phyloP scores from a whole-genome alignment of 257 asterid species.

The Penstemon davidsonii region DNA sequence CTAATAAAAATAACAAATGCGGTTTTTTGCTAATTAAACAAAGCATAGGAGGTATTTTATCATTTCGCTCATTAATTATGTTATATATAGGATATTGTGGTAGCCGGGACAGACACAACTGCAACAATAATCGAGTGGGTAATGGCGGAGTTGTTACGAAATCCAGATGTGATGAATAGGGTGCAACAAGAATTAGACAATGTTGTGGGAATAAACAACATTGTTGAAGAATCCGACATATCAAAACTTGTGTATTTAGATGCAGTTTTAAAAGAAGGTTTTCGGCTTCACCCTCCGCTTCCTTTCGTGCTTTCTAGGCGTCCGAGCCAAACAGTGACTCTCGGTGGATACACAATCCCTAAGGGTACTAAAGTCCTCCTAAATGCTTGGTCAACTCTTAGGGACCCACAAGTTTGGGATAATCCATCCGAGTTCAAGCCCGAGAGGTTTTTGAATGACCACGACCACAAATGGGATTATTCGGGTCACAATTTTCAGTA shows the following conservation, averaged over 20 bases:
- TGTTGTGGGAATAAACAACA: constrained; percentile 4
- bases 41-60: too few species aligned
- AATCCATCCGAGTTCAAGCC: constrained; percentile 1
- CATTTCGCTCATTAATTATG: background rate
- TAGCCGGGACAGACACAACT: constrained; percentile 10
- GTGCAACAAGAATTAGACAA: background rate
- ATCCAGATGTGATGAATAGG: background rate
- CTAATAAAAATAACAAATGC: too few species aligned
- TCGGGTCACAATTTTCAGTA: background rate
- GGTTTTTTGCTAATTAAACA: too few species aligned
- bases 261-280: background rate
- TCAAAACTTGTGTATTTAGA: background rate
- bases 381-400: background rate
- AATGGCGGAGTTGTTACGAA: background rate
- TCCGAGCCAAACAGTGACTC: background rate
- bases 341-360: constrained; percentile 9
- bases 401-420: constrained; percentile 2
- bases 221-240: background rate
- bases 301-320: background rate
- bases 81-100: background rate
- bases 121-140: constrained; percentile 9
- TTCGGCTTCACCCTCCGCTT: constrained; percentile 7
- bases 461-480: background rate
- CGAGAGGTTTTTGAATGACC: constrained; percentile 1
- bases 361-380: background rate